A percentile compares a stretch with the other conserved stretches of the same genome.
Evolutionary conservation across 192 early-diverging fungal species (phyloP).

Genomic region (Coemansia sp.): DNA sequence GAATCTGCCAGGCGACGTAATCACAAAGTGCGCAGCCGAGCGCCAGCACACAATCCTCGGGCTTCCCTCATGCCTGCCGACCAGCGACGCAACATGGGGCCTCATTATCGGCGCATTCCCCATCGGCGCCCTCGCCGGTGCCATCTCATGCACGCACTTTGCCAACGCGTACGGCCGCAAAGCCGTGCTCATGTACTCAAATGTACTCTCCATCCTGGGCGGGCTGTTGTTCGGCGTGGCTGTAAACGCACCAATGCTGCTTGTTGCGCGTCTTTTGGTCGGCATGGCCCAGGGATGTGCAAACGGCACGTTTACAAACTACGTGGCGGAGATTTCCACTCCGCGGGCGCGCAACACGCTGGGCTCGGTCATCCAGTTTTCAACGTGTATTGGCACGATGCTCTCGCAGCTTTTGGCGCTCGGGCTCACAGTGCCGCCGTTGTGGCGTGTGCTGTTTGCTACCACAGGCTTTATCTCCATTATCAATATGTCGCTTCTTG

Average conservation of each 20-base stretch:
- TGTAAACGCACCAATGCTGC: constrained; percentile 60
- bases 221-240: constrained; percentile 58
- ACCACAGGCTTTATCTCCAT: constrained; percentile 59
- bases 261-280: constrained; percentile 62
- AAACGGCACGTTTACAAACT: constrained; percentile 59
- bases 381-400: constrained; percentile 73
- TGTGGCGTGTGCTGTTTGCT: constrained; percentile 71
- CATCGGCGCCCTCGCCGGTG: constrained; percentile 68
- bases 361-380: constrained; percentile 68
- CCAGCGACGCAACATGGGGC: constrained; percentile 53
- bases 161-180: constrained; percentile 62
- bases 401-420: constrained; percentile 60
- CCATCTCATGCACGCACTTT: constrained; percentile 56
- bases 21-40: constrained; percentile 42
- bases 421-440: constrained; percentile 56
- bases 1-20: constrained; percentile 57
- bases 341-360: constrained; percentile 63
- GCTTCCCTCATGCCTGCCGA: constrained; percentile 39
- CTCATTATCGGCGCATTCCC: constrained; percentile 56
- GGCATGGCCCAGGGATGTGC: constrained; percentile 69
- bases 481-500: constrained; percentile 49
- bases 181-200: constrained; percentile 63
- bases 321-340: constrained; percentile 75
- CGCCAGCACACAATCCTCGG: constrained; percentile 13
- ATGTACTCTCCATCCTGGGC: constrained; percentile 61